These are phyloP conservation scores for Hortaea werneckii DNA, from an alignment of 2,329 filamentous ascomycete species.

Conservation along the genomic window DNA sequence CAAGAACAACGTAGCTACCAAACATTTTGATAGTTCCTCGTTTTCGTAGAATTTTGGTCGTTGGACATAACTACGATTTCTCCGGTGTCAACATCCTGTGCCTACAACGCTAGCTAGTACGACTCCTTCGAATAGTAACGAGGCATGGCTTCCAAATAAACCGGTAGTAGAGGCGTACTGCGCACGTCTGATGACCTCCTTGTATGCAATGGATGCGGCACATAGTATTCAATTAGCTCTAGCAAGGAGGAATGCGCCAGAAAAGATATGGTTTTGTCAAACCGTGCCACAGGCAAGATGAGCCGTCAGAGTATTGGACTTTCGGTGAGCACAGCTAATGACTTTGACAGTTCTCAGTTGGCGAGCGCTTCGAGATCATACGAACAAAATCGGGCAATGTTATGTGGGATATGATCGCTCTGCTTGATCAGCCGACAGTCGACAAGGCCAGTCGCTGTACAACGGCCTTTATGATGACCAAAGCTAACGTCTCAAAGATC, in stretches of 20 bases:
- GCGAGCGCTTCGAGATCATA: constrained; percentile 60
- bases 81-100: too few relatives aligned
- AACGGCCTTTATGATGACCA: too few relatives aligned
- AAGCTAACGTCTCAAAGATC: too few relatives aligned
- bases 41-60: too few relatives aligned
- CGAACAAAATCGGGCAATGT: constrained; percentile 56
- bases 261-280: constrained; percentile 60
- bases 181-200: constrained; percentile 31
- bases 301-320: constrained; percentile 46
- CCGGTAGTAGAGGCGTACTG: constrained; percentile 1
- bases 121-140: too few relatives aligned
- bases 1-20: too few relatives aligned
- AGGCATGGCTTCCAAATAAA: too few relatives aligned
- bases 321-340: constrained; percentile 31
- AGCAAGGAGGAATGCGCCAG: constrained; percentile 47
- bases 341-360: constrained; percentile 60
- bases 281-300: constrained; percentile 55
- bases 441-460: too few relatives aligned
- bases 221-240: constrained; percentile 49
- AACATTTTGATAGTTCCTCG: too few relatives aligned
- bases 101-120: too few relatives aligned
- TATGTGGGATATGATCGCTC: constrained; percentile 66
- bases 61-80: too few relatives aligned
- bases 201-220: constrained; percentile 58
- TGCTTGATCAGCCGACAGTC: constrained; percentile 55